phyloP scores from a whole-genome alignment of 257 asterid genomes.

The Echites panduratus region DNA sequence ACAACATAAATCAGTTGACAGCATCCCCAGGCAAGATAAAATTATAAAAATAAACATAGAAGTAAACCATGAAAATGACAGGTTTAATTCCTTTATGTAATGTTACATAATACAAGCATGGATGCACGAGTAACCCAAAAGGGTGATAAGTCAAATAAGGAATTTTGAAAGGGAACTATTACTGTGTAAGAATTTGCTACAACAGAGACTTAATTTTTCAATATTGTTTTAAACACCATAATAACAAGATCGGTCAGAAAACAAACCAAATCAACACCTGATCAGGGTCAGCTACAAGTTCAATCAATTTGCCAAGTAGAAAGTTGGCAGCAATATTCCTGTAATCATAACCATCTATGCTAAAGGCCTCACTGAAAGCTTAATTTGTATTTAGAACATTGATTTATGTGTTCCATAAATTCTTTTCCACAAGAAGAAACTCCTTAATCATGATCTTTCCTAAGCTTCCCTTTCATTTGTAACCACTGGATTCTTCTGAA shows the following conservation, averaged over 20 bases:
- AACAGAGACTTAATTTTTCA: background rate
- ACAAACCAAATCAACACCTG: background rate
- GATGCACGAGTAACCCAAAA: background rate
- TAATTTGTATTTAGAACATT: background rate
- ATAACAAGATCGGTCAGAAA: background rate
- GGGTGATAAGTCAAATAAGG: background rate
- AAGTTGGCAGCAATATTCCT: background rate
- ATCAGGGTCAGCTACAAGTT: background rate
- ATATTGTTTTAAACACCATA: background rate
- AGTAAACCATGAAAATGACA: background rate
- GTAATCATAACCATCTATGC: background rate
- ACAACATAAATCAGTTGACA: constrained; percentile 6
- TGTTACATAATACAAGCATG: background rate
- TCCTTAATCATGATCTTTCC: background rate
- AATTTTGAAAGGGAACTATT: background rate
- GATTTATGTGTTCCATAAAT: background rate
- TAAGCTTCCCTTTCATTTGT: background rate
- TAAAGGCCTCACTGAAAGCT: background rate
- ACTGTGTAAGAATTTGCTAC: background rate
- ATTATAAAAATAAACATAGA: background rate
- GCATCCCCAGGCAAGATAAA: constrained; percentile 8
- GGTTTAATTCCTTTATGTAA: background rate
- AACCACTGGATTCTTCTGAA: background rate
- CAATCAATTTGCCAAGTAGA: too few species aligned
- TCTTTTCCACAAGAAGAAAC: background rate